Base-by-base conservation (phyloP, 306 rosid species). In the Spatholobus suberectus region DNA sequence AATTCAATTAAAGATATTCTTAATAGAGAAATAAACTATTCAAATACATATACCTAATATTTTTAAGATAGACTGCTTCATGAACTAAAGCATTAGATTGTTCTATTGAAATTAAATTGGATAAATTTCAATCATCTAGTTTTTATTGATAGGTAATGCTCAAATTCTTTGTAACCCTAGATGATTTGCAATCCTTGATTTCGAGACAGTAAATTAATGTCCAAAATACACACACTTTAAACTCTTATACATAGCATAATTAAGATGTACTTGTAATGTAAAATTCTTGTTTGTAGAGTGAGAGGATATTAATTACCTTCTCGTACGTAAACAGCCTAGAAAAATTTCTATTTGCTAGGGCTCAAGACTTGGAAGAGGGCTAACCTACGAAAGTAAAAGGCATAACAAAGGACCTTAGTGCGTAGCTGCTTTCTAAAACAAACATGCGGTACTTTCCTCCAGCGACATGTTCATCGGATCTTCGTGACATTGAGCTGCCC, bases 391-490 rank as follows among this genome's bases (percentile, higher is more conserved):
- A 71, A 58, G 18, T 37, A 35, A 40, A 24, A 55, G 57, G 10
- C 58, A 40, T 20, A 52, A 21, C 3, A 61, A 83, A 15, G 32
- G 44, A 46, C 34, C 21, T 18, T 49, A 12, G 43, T 41, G n/a
- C 37, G 24, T 73, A 75, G 47, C 72, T 51, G 0, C 17, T 17
- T 70, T 85, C 82, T 81, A 92, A 77, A 90, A 90, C 77, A 92
- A 85, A 54, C 66, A 82, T 27, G 79, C 54, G 6, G 77, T 63
- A 70, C 72, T 55, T 69, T 82, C 88, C 27, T 89, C 89, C 32
- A 92, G 40, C 26, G 96, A 85, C 87, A 91, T 84, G 84, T 75
- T 73, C 29, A 94, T 83, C 18, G 91, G 87, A 66, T 89, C 89
- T 15, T 83, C 94, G 24, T 86, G 91, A 63, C 87, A 88, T 9